phyloP scores from a whole-genome alignment of 1,284 basidiomycete genomes.

The Microbotryum violaceum region DNA sequence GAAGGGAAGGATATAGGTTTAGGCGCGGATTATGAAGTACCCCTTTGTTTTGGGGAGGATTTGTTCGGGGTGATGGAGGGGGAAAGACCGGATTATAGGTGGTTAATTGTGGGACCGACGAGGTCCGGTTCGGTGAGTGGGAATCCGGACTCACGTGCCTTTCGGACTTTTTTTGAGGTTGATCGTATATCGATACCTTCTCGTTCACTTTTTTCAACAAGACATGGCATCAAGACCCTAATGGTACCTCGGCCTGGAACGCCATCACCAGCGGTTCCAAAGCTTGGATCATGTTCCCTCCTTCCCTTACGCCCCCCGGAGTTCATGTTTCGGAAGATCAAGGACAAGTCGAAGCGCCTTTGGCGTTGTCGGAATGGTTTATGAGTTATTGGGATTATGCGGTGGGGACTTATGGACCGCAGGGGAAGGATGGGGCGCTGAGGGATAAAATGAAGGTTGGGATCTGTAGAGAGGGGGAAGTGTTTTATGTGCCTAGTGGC shows the following conservation, averaged over 20 bases:
- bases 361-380: conserved; percentile 44
- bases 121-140: no score
- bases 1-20: conserved; percentile 14
- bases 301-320: conserved; percentile 42
- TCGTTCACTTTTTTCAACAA: conserved; percentile 34
- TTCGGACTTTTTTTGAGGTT: conserved; percentile 9
- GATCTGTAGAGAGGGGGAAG: conserved; percentile 41
- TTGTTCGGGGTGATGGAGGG: conserved; percentile 37
- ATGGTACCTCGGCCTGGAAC: conserved; percentile 42
- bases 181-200: conserved; percentile 39
- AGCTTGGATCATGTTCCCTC: conserved; percentile 45
- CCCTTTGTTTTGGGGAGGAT: conserved; percentile 36
- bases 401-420: conserved; percentile 38
- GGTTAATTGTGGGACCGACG: conserved; percentile 27
- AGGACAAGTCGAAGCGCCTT: conserved; percentile 41
- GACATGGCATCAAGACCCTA: conserved; percentile 37
- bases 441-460: conserved; percentile 41
- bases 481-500: conserved; percentile 34
- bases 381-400: conserved; percentile 41
- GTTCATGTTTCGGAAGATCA: conserved; percentile 42
- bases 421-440: conserved; percentile 26
- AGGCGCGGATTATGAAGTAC: conserved; percentile 35
- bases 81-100: conserved; percentile 38
- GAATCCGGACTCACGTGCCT: conserved; percentile 1
- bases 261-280: conserved; percentile 42